Evolutionary conservation across 345 rosid species (phyloP), one percentile per base, ranked within the genome.

Genomic region (Populus deltoides): DNA sequence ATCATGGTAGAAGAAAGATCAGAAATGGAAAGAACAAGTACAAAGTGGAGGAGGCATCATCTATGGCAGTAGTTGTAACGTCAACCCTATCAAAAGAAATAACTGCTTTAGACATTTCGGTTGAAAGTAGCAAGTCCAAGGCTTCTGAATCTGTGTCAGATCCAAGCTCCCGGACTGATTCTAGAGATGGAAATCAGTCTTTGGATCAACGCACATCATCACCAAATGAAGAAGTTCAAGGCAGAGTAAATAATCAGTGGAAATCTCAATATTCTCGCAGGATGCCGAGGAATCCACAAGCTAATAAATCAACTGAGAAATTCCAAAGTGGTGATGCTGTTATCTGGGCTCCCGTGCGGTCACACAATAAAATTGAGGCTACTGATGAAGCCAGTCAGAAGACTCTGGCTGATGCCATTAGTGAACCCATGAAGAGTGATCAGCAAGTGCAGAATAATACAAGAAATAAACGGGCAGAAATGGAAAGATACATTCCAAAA

Each of bases 401-500:
- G 77, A 20, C 72, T 33, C 72, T 51, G 41, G 85, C 63, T 81
- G 97, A 89, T 79, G 75, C 41, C 72, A 81, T 78, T 62, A 68
- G 71, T 77, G 77, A 87, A 31, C 79, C 87, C 17, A 55, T 79
- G 29, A 90, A 87, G 85, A 92, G 80, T 66, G 90, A 84, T 75
- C 83, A 86, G 79, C 90, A 84, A 70, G 86, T 85, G 72, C 93
- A 87, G 78, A 83, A 80, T 82, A 91, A 78, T 86, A 75, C 89
- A 59, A 92, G 87, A 84, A 86, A 81, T 81, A 97, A 90, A 89
- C 90, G 97, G 76, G 93, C 92, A 35, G 99, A 97, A 86, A 87
- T 94, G 72, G 98, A 94, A 89, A 91, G 97, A 77, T 92, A 94
- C 43, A 79, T 92, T 57, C 91, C 98, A 12, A 97, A 92, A 86